Base-by-base conservation (phyloP, 129 eudicot species). In the Rutidosis leptorrhynchoides region DNA sequence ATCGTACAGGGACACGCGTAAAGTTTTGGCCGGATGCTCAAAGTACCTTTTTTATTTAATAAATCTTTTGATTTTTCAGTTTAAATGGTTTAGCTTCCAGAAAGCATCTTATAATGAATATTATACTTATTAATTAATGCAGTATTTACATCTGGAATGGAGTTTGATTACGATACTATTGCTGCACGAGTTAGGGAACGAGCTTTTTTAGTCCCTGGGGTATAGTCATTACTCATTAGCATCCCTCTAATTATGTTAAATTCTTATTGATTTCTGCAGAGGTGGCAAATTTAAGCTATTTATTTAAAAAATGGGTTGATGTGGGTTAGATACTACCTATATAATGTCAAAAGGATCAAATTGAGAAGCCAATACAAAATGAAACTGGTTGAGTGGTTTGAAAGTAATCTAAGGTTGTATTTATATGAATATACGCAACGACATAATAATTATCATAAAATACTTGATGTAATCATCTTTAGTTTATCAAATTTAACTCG, bases 161-260 rank as follows among this genome's bases (percentile, higher is more conserved):
- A 89, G 72, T 83, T 89, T 71, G 99, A 94, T 57, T 83, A 94
- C 71, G 87, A 80, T 76, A 89, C 95, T 30, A 86, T 94, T 26
- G 88, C 94, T 83, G 95, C 97, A 71, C 83, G 99, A 65, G 87
- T 89, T 10, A 78, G 97, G 74, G 99, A 94, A 77, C 95, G 91
- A 57, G 99, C 99, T 59, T 94, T 94, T 71, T 82, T 94, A 58
- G 92, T 89, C 66, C 97, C 99, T 4, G 79, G 89, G 97, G 97
- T 94, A 75, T 45, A 58, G 30, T 68, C 45, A 49, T 71, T 45
- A 58, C 25, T 68, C 45, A 49, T 71, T 37, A 23, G 26, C 65
- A 51, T 63, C 62, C 2, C 12, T 62, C 58, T 51, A 35, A 27
- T 33, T 63, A 42, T 69, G 56, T 54, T 67, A 23, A 23, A 54